Conservation (phyloP, 208 protist genomes). For the Acanthamoeba sp. region DNA sequence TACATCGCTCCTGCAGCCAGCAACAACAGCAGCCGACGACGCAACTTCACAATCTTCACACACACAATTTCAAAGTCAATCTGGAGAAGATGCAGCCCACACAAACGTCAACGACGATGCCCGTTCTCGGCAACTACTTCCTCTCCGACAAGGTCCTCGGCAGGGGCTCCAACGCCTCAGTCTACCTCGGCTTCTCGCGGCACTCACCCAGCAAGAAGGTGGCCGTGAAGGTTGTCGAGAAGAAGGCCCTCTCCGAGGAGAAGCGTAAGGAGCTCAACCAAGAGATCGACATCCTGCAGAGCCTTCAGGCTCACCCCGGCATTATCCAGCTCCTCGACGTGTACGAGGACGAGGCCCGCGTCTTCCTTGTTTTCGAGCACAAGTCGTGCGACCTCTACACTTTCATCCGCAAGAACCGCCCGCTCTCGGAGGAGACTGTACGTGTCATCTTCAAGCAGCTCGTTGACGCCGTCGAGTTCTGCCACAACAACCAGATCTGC, state of each 20-base stretch:
- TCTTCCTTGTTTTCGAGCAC: conserved; percentile 30
- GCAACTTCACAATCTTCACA: not conserved
- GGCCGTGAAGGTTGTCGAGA: not conserved
- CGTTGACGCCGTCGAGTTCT: conserved; percentile 69
- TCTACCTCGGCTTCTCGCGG: conserved; percentile 23
- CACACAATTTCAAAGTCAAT: too few species aligned
- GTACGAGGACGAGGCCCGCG: conserved; percentile 22
- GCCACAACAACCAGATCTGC: conserved; percentile 28
- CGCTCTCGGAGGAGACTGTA: conserved; percentile 43
- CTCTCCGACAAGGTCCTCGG: conserved; percentile 27
- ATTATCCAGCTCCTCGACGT: conserved; percentile 43
- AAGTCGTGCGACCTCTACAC: conserved; percentile 60
- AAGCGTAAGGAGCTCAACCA: conserved; percentile 16
- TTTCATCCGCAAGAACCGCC: conserved; percentile 36
- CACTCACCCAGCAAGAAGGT: not conserved
- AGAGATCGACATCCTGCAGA: conserved; percentile 43
- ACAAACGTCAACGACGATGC: not conserved
- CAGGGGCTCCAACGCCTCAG: not conserved
- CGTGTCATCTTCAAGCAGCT: conserved; percentile 74
- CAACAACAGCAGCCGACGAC: too few species aligned
- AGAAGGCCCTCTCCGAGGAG: conserved; percentile 12
- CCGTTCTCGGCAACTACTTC: conserved; percentile 24
- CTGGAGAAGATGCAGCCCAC: not conserved
- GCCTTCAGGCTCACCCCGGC: conserved; percentile 4
- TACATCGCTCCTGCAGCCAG: too few species aligned